Evolutionary conservation across 805 yeast genomes (phyloP).

Genomic region (Cyberlindnera lachancei): DNA sequence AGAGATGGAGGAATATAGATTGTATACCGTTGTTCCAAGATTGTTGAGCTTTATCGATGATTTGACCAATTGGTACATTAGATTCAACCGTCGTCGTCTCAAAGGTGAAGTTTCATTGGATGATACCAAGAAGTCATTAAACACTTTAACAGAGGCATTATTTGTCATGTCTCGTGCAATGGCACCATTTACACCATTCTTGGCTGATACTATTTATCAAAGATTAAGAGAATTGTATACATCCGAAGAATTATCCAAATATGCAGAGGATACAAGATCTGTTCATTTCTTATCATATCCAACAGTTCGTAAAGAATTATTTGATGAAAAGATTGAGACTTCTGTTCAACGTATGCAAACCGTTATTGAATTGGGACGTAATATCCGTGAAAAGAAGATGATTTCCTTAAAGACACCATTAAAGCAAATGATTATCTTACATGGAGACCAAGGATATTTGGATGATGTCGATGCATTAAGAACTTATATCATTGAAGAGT

Average conservation of each 20-base stretch:
- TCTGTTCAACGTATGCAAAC: conserved; percentile 95
- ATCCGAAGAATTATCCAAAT: conserved; percentile 46
- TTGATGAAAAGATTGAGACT: conserved; percentile 74
- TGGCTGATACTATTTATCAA: conserved; percentile 84
- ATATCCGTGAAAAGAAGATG: conserved; percentile 90
- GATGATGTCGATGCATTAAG: conserved; percentile 72
- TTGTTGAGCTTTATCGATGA: conserved; percentile 83
- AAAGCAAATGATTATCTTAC: conserved; percentile 78
- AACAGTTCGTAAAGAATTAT: conserved; percentile 66
- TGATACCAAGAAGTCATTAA: conserved; percentile 81
- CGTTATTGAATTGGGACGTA: conserved; percentile 94
- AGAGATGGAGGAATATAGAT: conserved; percentile 86
- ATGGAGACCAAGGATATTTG: conserved; percentile 67
- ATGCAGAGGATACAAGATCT: conserved; percentile 59
- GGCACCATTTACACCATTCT: conserved; percentile 99
- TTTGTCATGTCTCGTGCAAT: conserved; percentile 86
- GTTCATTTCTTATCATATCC: conserved; percentile 96
- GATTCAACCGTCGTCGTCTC: conserved; percentile 95
- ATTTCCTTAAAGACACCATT: conserved; percentile 94
- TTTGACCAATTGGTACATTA: conserved; percentile 97
- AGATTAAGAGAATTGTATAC: conserved; percentile 57
- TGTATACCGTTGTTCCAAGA: conserved; percentile 94
- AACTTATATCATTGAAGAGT: conserved; percentile 79
- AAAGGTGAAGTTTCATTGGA: conserved; percentile 88
- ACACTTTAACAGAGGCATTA: conserved; percentile 85